A percentile compares a stretch with the other conserved stretches of the same genome.
Conservation (phyloP, 202 grass and related monocot species). For the Brachypodium distachyon region DNA sequence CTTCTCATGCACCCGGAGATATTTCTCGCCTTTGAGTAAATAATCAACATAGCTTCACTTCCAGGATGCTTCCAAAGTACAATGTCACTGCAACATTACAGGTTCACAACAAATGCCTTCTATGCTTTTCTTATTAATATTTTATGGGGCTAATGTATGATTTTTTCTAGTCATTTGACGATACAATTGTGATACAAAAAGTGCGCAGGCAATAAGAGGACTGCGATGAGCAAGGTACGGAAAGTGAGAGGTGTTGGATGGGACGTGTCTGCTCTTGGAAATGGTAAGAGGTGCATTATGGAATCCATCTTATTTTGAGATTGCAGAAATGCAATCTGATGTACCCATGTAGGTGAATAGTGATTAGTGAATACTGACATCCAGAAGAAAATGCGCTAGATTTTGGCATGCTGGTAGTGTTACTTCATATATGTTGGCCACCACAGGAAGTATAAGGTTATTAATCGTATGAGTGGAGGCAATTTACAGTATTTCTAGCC, state of each 20-base stretch:
- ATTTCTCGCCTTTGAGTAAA: not conserved
- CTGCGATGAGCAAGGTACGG: conserved; percentile 76
- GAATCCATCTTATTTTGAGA: not conserved
- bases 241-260: conserved; percentile 97
- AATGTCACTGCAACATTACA: conserved; percentile 92
- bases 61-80: conserved; percentile 85
- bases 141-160: not conserved
- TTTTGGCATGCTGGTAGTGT: not conserved
- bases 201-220: conserved; percentile 97
- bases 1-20: not conserved
- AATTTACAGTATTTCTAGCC: not conserved
- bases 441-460: not conserved
- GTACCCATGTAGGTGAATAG: not conserved
- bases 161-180: not conserved
- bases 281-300: conserved; percentile 37
- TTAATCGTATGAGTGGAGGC: not conserved
- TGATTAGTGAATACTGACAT: not conserved
- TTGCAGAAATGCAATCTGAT: conserved; percentile 5
- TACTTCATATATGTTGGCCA: not conserved
- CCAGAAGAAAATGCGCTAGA: not conserved
- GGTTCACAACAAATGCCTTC: conserved; percentile 19
- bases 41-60: conserved; percentile 16
- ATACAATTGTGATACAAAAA: conserved; percentile 20
- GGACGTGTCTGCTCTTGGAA: conserved; percentile 89
- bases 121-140: not conserved